Base-by-base conservation (phyloP, 441 rosid genomes). In the Brassica balearica region DNA sequence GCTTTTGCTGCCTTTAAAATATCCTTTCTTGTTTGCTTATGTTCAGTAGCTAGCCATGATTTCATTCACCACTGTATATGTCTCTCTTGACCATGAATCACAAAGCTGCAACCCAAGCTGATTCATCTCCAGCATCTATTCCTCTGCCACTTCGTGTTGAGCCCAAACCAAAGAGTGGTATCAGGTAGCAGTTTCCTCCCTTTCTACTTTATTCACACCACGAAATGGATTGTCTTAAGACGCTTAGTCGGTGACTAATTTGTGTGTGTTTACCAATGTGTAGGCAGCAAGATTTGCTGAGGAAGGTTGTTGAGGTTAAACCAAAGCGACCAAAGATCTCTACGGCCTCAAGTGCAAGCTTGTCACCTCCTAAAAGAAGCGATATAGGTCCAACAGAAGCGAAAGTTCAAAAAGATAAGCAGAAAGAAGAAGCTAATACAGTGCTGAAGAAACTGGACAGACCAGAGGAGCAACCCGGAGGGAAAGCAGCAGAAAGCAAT, bases 1-100 rank as follows among this genome's bases (percentile, higher is more conserved):
- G 99, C 98, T 29, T 95, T 92, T 85, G 99, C 99, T 69, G 98
- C 98, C 29, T 95, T 95, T 81, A 91, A 90, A 82, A 92, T 94
- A 94, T 94, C 98, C 98, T 89, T 88, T 85, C 10, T 41, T 64
- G 58, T 67, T 63, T 8, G 25, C 1, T 9, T 22, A 0, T n/a
- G 17, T 48, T 41, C n/a, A 9, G 51, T 41, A 48, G 14, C 15
- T n/a, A 10, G 9, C 20, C 8, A 12, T 67, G 60, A 14, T 61
- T 23, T 74, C 10, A 1, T 5, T 63, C 73, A 55, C 53, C 68
- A 1, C 41, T 34, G 8, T 43, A 11, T 43, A 43, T 43, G 51
- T 43, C 17, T 65, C 78, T 86, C 97, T 88, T 93, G 80, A 93
- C 88, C 76, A 80, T 69, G 23, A 61, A 68, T 75, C 46, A 95